These are phyloP conservation scores for Cystobasidiaceae sp. DNA, from an alignment of 1,284 basidiomycete genomes.

Conservation along the genomic window DNA sequence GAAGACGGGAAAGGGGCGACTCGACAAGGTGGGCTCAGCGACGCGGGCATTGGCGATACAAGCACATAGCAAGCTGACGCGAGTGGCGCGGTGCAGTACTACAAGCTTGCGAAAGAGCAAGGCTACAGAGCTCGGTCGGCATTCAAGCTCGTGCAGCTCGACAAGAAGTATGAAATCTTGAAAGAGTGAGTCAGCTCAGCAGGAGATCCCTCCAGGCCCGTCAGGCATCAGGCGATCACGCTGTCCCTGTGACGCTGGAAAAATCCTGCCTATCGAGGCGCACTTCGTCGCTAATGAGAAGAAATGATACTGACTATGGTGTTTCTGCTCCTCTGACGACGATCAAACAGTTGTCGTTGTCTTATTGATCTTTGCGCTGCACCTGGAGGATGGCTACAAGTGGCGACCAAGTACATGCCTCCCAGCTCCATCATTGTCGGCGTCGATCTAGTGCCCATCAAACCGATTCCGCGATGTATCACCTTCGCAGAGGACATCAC, in stretches of 20 bases:
- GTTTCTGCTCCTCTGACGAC: neutral
- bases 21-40: conserved; percentile 68
- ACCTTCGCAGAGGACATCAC: conserved; percentile 97
- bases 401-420: conserved; percentile 98
- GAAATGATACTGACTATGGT: neutral
- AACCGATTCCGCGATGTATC: conserved; percentile 85
- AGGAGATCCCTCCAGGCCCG: neutral
- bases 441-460: conserved; percentile 94
- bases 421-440: conserved; percentile 91
- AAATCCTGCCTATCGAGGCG: neutral
- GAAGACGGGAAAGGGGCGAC: conserved; percentile 69
- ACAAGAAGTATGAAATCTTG: conserved; percentile 94
- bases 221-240: neutral
- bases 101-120: conserved; percentile 68
- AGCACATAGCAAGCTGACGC: no score
- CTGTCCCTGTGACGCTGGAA: neutral
- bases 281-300: neutral
- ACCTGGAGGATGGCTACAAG: conserved; percentile 98
- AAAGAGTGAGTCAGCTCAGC: conserved; percentile 52
- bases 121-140: conserved; percentile 99
- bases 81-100: conserved; percentile 37
- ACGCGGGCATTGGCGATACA: neutral
- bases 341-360: conserved; percentile 60
- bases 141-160: conserved; percentile 98
- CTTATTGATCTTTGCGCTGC: conserved; percentile 98